phyloP scores from a whole-genome alignment of 176 grass and related monocot genomes.

The Oryza meyeriana region DNA sequence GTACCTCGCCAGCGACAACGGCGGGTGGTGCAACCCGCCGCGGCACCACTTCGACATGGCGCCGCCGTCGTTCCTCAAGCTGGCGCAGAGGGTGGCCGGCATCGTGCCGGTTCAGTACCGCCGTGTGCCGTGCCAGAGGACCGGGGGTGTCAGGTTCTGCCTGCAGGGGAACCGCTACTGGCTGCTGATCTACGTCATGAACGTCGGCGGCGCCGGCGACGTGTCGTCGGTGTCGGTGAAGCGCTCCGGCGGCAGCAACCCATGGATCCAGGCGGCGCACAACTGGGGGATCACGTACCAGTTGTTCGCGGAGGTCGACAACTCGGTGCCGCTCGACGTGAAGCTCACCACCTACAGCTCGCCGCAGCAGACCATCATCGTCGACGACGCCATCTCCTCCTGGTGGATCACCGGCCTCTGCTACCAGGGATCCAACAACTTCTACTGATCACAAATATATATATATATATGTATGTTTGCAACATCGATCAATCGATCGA shows the following conservation, averaged over 20 bases:
- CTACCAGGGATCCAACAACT: slow-evolving; percentile 69
- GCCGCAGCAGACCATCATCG: slow-evolving; percentile 31
- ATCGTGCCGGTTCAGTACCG: slow-evolving; percentile 72
- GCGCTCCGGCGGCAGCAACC: background rate
- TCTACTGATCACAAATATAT: slow-evolving; percentile 5
- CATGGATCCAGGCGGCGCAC: slow-evolving; percentile 32
- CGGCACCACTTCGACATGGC: slow-evolving; percentile 79
- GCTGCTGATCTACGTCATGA: slow-evolving; percentile 51
- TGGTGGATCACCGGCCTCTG: slow-evolving; percentile 45
- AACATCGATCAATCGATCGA: too few species aligned
- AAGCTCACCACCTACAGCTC: slow-evolving; percentile 39
- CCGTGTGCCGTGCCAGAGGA: slow-evolving; percentile 53
- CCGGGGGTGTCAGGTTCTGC: slow-evolving; percentile 48
- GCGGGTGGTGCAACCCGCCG: slow-evolving; percentile 90
- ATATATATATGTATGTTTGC: too few species aligned
- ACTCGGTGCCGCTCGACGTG: slow-evolving; percentile 18
- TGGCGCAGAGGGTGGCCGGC: slow-evolving; percentile 43
- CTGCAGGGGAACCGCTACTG: slow-evolving; percentile 67
- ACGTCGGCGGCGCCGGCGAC: slow-evolving; percentile 62
- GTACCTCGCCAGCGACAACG: slow-evolving; percentile 31
- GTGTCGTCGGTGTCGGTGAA: slow-evolving; percentile 28
- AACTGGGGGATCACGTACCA: slow-evolving; percentile 67
- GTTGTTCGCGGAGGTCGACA: slow-evolving; percentile 42
- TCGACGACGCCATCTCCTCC: slow-evolving; percentile 42
- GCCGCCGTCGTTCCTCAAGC: slow-evolving; percentile 44